Evolutionary conservation across 1,284 basidiomycete genomes (phyloP), one percentile per base, ranked within the genome.

Genomic region (Fistulinella cinereoalba): DNA sequence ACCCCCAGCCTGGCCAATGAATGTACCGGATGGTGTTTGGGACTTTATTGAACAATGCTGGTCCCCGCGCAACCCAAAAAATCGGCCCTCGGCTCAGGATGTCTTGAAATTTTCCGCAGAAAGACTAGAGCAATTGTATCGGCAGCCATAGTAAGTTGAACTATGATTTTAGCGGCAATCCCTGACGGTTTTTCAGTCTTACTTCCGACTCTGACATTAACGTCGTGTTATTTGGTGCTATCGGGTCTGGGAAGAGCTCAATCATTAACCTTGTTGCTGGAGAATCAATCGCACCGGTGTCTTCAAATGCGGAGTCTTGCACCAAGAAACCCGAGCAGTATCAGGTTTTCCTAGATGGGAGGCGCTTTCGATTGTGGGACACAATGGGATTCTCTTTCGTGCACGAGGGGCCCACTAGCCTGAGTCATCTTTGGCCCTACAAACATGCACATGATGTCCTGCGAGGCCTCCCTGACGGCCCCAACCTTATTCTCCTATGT

Each of bases 371-470:
- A 6, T 4, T 36, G 19, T 36, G 19, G 33, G 33, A 36, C 15
- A 36, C 33, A 4, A 21, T 36, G 33, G 33, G 18, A 4, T 36
- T 36, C 11, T 3, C 33, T 7, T 7, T 34, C 12, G 19, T 5
- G 11, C 18, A 22, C n/a, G 33, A 36, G 33, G 33, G 33, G 6
- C 13, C 33, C 19, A 1, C 33, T 15, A 3, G 11, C 33, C n/a
- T n/a, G n/a, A n/a, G 15, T 31, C 18, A 21, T 8, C 11, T 22
- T 19, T 36, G 6, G 18, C 52, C 52, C 3, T 54, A 51, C 22
- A 32, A 55, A 29, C 53, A 55, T 15, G 48, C 52, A 8, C 25
- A 52, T 11, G 7, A 34, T 5, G 25, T 54, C 39, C 18, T 54
- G 32, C 43, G 16, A 22, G 33, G 22, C 18, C 23, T 54, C 4